Base-by-base conservation (phyloP, 202 grass and related monocot species). In the Setaria viridis region DNA sequence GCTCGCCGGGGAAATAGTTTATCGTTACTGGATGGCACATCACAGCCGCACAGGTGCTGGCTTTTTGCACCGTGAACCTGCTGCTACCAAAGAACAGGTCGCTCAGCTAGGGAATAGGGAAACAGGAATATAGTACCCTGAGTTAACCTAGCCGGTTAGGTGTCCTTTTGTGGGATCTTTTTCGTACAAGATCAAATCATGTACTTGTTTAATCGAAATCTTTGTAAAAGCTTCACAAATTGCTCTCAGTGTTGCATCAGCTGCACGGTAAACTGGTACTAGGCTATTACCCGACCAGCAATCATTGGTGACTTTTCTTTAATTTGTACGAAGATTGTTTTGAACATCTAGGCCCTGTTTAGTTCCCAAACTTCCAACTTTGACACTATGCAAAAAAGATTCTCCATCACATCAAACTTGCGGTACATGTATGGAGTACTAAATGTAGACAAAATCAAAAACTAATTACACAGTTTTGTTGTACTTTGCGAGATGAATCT, bases 41-140 rank as follows among this genome's bases (percentile, higher is more conserved):
- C 71, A 51, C 47, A 74, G 71, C 71, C 47, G 71, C 71, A 74
- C 63, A 19, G 59, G 21, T 62, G 37, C 66, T 69, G 19, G 39
- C 66, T 11, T 45, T 45, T 43, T 15, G 37, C 66, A 5, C 17
- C 37, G 37, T 69, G 37, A 43, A 3, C 17, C 37, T 69, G 66
- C 17, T 54, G 25, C 12, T 49, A 30, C 12, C 42, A 47, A 34
- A 73, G 47, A 48, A 16, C 47, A 53, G 47, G 32, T 10, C 7
- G 65, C 65, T 6, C 39, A 20, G 65, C 65, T 46, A 69, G 17
- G 39, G 45, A 42, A 45, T 25, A 47, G 45, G 21, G 16, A 72
- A 25, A 25, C 25, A 25, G 25, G 25, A 19, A 74, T 74, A 55
- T 48, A 48, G 30, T 49, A 16, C 34, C 51, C 51, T 7, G 5